Evolutionary conservation across 768 basidiomycete genomes (phyloP), one percentile per base, ranked within the genome.

Genomic region (Chalciporus piperatus): DNA sequence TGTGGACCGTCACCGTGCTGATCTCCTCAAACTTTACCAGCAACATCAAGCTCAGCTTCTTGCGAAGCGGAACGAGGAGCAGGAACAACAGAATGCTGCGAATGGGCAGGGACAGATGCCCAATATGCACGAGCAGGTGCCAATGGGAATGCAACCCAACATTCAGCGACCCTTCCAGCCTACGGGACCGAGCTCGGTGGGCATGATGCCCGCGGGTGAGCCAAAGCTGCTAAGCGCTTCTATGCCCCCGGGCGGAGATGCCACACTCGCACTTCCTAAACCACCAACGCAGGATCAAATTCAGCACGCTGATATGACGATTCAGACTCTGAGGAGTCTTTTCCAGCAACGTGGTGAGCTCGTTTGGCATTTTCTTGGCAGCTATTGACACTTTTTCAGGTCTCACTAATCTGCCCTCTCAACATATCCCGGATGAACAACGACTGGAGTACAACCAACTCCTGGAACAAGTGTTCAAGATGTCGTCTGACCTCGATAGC

Each of bases 1-100:
- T 51, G 79, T 89, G 33, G 87, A 89, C 58, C 56, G 58, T 3
- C 63, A 85, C 58, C 80, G 87, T 37, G 1, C 58, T 5, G 55
- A 58, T 52, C 69, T 54, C 46, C 52, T 49, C 49, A 68, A 54
- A 45, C 28, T 59, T 32, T 65, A 59, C 32, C 71, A 71, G 40
- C 61, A 56, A 30, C 69, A 66, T 17, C 16, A 27, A 27, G 27
- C 27, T 27, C 27, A 27, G 9, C 27, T 42, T 2, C 10, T 52
- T 4, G 47, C 57, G 13, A 65, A 61, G 53, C 56, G 54, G 45
- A 57, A 52, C 35, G 59, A 56, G 2, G 59, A 61, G 19, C 64
- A 66, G 40, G 60, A 63, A 30, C 58, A 57, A 38, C 64, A 60
- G 51, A 56, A 54, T 33, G 50, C 59, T 32, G 27, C 46, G 1